These are phyloP conservation scores for Emmonsiellopsis sp. DNA, from an alignment of 2,329 filamentous ascomycete genomes.

Conservation along the genomic window DNA sequence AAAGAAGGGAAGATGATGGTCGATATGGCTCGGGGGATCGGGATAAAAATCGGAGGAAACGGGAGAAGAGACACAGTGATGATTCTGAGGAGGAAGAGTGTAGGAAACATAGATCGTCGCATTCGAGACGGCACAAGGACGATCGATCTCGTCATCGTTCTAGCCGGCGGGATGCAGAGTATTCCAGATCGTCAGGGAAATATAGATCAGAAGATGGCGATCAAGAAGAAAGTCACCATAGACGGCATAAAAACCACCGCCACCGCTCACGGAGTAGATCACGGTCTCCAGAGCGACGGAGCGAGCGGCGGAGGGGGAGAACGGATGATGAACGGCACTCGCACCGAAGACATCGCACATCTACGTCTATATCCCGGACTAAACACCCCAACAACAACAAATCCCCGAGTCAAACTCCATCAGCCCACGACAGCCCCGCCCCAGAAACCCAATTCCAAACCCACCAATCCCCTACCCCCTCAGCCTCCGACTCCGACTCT, in stretches of 20 bases:
- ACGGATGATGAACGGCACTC: not conserved
- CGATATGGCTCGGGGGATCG: conserved; percentile 14
- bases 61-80: conserved; percentile 16
- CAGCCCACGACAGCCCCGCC: not conserved
- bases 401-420: not conserved
- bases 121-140: conserved; percentile 4
- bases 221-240: not conserved
- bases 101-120: conserved; percentile 7
- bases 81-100: conserved; percentile 9
- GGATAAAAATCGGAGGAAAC: conserved; percentile 10
- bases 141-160: conserved; percentile 5
- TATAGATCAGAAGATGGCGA: conserved; percentile 13
- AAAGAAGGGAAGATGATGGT: conserved; percentile 18
- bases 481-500: not conserved
- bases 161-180: conserved; percentile 11
- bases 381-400: not conserved
- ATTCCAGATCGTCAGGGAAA: conserved; percentile 16
- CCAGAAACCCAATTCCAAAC: not conserved
- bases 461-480: not conserved
- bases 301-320: conserved; percentile 5
- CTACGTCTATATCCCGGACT: not conserved
- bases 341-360: not conserved
- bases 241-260: conserved; percentile 5
- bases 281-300: conserved; percentile 12
- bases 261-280: conserved; percentile 15